Base-by-base conservation (phyloP, 2,329 filamentous ascomycete genomes). In the Knufia petricola region DNA sequence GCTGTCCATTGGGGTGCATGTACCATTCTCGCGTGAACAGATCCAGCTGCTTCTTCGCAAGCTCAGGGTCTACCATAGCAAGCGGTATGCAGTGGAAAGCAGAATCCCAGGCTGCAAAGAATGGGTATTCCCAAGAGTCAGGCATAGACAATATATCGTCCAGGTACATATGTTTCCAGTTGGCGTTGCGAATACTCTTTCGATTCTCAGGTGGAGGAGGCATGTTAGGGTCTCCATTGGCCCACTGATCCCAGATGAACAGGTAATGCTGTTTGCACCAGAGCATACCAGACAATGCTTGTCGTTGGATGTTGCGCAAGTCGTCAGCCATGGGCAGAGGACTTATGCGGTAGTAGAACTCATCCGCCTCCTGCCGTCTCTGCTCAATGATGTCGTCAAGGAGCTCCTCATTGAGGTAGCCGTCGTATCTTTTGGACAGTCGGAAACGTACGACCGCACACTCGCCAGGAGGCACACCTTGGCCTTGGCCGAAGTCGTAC, bases 251-350 rank as follows among this genome's bases (percentile, higher is more conserved):
- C 87, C 88, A 95, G 59, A 96, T 81, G 66, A 96, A 95, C 63
- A 94, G 80, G 66, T 96, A 96, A 68, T 87, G 87, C 65, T 96
- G 90, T 66, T 96, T 96, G 54, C 85, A 94, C 90, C 90, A 96
- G 76, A 96, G 84, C 90, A 96, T 96, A 47, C 92, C 90, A 0
- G 89, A 82, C 57, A 95, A 85, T 3, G 90, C 92, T 65, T 95
- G 89, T 58, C 90, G 80, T 68, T 96, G 92, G 58, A 96, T 92
- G 66, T 94, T 95, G 58, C 89, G 83, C 51, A 95, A 75, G 62
- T 96, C 90, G 42, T 96, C 89, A 0, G 86, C 77, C 84, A 95
- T 94, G 2, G 89, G 90, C 32, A 95, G 74, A 2, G 90, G 90
- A 66, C 87, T 95, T 65, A 96, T 84, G 51, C 86, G 80, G 69